Percentiles rank a stretch among this genome's conserved stretches.
Evolutionary conservation across 768 basidiomycete genomes (phyloP).

Genomic region (Phanerochaete sordida): DNA sequence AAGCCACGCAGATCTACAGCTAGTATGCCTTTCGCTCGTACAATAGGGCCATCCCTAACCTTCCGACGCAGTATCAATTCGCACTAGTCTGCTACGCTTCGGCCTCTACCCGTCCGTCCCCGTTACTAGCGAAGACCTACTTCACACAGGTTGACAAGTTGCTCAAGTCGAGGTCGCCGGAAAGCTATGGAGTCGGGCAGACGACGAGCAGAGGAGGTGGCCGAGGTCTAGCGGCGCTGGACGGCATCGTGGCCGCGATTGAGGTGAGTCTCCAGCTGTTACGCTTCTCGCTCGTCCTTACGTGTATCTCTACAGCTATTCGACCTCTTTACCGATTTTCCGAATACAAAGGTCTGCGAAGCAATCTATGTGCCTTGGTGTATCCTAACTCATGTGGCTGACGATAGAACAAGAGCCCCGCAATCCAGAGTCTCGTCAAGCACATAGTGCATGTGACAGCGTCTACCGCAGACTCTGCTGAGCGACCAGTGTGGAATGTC

Average conservation of each 20-base stretch:
- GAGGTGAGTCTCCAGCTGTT: constrained; percentile 44
- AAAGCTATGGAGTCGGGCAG: constrained; percentile 54
- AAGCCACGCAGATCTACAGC: constrained; percentile 34
- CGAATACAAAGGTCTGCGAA: constrained; percentile 11
- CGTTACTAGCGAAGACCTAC: constrained; percentile 54
- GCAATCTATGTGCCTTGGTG: neutral
- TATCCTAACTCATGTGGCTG: constrained; percentile 5
- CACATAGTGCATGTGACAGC: constrained; percentile 65
- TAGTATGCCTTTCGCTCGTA: neutral
- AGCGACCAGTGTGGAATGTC: constrained; percentile 53
- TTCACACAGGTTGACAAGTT: constrained; percentile 44
- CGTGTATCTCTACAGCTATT: constrained; percentile 32
- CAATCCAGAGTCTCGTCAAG: neutral
- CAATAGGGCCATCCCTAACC: neutral
- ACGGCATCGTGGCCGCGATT: constrained; percentile 65
- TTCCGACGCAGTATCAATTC: constrained; percentile 32
- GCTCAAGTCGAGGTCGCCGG: constrained; percentile 44
- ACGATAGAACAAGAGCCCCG: constrained; percentile 8
- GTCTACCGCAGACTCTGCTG: constrained; percentile 49
- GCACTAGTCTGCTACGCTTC: constrained; percentile 64
- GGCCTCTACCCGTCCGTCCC: constrained; percentile 50
- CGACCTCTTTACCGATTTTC: constrained; percentile 26
- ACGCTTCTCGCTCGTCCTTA: neutral
- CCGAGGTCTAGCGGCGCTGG: constrained; percentile 62
- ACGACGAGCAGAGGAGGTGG: constrained; percentile 42